A percentile compares a stretch with the other conserved stretches of the same genome.
These are phyloP conservation scores for Phytophthora cryptogea DNA, from an alignment of 352 stramenopile species.

Conservation along the genomic window DNA sequence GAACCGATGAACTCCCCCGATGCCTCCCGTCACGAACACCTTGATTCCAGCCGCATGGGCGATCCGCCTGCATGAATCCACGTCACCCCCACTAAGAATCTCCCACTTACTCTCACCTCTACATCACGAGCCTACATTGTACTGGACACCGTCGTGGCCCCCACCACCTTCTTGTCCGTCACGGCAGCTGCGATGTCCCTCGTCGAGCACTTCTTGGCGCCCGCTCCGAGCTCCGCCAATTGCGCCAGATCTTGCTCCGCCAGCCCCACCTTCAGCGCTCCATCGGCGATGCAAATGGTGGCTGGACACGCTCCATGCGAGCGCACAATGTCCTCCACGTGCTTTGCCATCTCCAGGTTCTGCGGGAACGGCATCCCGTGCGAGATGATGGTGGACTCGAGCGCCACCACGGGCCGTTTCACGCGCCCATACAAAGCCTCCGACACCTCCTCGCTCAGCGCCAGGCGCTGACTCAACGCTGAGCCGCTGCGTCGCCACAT, in stretches of 20 bases:
- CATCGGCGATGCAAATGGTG: slow-evolving; percentile 97
- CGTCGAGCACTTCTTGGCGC: slow-evolving; percentile 80
- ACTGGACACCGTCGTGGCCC: slow-evolving; percentile 96
- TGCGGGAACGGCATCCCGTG: slow-evolving; percentile 98
- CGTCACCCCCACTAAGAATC: background rate
- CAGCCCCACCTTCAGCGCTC: slow-evolving; percentile 83
- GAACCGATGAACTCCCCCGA: slow-evolving; percentile 97
- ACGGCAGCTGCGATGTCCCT: slow-evolving; percentile 83
- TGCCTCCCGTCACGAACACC: slow-evolving; percentile 98
- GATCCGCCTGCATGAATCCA: slow-evolving; percentile 64
- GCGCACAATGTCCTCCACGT: slow-evolving; percentile 92
- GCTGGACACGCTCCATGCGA: slow-evolving; percentile 88
- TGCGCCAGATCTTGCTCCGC: slow-evolving; percentile 55
- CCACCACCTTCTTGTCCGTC: slow-evolving; percentile 69
- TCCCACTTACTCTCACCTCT: background rate
- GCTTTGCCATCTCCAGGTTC: slow-evolving; percentile 93
- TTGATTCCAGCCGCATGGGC: slow-evolving; percentile 94
- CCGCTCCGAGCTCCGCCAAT: slow-evolving; percentile 65
- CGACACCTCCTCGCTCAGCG: slow-evolving; percentile 54
- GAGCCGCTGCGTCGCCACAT: slow-evolving; percentile 53
- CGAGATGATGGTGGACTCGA: slow-evolving; percentile 99
- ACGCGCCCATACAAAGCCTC: slow-evolving; percentile 50
- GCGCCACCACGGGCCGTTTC: slow-evolving; percentile 85
- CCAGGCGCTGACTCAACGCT: slow-evolving; percentile 46
- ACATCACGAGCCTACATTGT: slow-evolving; percentile 83